A percentile compares a stretch with the other conserved stretches of the same genome.
phyloP scores from a whole-genome alignment of 164 flowering plant genomes.

The Magnolia kwangsiensis region DNA sequence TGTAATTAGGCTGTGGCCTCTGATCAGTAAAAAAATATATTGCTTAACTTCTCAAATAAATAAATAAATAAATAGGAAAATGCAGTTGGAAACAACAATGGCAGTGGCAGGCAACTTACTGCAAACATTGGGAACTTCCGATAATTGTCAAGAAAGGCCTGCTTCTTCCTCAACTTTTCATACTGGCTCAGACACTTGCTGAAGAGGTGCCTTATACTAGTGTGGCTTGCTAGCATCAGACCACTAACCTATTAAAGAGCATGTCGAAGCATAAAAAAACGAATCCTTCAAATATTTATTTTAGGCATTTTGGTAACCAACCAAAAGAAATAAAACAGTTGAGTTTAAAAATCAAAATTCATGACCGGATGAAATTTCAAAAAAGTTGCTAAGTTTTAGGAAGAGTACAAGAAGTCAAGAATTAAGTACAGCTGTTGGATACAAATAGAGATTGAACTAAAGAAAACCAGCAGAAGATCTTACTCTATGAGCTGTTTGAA shows the following conservation, averaged over 20 bases:
- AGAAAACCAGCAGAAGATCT: slow-evolving; percentile 3
- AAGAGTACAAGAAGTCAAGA: neutral
- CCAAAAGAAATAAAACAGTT: neutral
- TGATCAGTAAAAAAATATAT: neutral
- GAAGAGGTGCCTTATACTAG: slow-evolving; percentile 95
- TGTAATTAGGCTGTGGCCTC: neutral
- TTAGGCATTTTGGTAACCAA: neutral
- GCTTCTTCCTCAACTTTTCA: slow-evolving; percentile 93
- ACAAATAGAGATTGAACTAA: neutral
- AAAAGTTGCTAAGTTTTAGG: neutral
- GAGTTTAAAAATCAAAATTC: neutral
- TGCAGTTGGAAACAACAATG: neutral
- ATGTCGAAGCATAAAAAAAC: neutral
- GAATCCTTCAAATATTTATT: neutral
- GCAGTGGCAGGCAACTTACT: slow-evolving; percentile 47
- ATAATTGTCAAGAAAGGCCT: slow-evolving; percentile 97
- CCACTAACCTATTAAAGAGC: slow-evolving; percentile 73
- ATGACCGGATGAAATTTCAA: neutral
- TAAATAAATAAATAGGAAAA: neutral
- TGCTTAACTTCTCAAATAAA: neutral
- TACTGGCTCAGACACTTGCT: slow-evolving; percentile 94
- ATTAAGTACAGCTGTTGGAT: neutral
- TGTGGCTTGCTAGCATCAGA: slow-evolving; percentile 97
- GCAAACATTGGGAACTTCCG: slow-evolving; percentile 97
- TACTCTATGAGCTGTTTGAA: slow-evolving; percentile 95